A percentile compares a stretch with the other conserved stretches of the same genome.
These are phyloP conservation scores for Penicillium concentricum DNA, from an alignment of 2,329 filamentous ascomycete genomes.

Conservation along the genomic window DNA sequence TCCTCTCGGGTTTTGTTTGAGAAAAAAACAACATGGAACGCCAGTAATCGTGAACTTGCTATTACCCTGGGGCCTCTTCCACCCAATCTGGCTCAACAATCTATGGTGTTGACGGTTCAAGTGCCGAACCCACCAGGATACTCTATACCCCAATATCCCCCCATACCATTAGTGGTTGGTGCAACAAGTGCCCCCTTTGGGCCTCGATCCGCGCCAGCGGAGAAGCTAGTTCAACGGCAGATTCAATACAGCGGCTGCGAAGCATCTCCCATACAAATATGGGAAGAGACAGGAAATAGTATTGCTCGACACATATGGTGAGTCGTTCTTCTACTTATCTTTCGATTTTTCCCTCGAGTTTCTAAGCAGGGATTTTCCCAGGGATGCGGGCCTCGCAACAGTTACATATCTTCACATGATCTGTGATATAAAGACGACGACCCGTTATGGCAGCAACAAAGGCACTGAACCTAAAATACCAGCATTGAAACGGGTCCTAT, in stretches of 20 bases:
- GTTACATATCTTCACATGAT: conserved; percentile 47
- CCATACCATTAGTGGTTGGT: conserved; percentile 53
- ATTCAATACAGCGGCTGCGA: conserved; percentile 38
- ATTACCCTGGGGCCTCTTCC: conserved; percentile 34
- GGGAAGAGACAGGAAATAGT: conserved; percentile 70
- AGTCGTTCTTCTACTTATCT: conserved; percentile 11
- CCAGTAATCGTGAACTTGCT: conserved; percentile 35
- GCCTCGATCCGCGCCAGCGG: conserved; percentile 42
- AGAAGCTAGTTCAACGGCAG: conserved; percentile 56
- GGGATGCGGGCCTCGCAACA: conserved; percentile 61
- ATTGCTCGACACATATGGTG: conserved; percentile 72
- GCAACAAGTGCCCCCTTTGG: conserved; percentile 54
- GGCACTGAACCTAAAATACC: conserved; percentile 22
- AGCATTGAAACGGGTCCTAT: conserved; percentile 36
- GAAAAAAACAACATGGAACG: conserved; percentile 31
- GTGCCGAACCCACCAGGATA: conserved; percentile 21
- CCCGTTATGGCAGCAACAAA: conserved; percentile 32
- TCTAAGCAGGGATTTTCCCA: conserved; percentile 17
- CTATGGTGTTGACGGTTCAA: conserved; percentile 30
- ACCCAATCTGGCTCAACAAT: conserved; percentile 23
- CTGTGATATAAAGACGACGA: background rate
- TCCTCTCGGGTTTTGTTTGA: conserved; percentile 23
- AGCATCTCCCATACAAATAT: conserved; percentile 47
- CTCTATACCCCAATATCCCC: background rate
- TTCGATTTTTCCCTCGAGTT: conserved; percentile 8